Percentiles rank a stretch among this genome's conserved stretches.
phyloP scores from a whole-genome alignment of 129 eudicot genomes.

The Heracleum sosnowskyi region DNA sequence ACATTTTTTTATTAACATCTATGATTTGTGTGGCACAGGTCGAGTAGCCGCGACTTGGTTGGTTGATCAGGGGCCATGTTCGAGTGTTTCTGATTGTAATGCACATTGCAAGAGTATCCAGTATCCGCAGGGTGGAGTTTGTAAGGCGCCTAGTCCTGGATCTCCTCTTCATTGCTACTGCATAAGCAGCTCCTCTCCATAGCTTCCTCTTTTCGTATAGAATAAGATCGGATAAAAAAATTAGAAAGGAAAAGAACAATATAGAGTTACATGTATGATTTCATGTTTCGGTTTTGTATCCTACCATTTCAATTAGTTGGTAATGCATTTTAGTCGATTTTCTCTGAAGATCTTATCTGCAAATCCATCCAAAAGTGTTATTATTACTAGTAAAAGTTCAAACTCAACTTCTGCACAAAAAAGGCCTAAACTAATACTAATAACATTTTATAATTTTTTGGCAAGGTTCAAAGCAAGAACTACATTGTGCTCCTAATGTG shows the following conservation, averaged over 20 bases:
- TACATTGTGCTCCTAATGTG: too few species aligned
- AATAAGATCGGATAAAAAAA: not conserved
- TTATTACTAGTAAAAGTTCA: too few species aligned
- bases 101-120: not conserved
- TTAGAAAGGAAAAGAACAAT: not conserved
- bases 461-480: too few species aligned
- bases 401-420: not conserved
- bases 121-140: not conserved
- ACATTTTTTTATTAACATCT: too few species aligned
- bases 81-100: not conserved
- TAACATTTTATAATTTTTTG: too few species aligned
- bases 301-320: not conserved
- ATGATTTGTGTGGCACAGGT: not conserved
- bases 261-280: not conserved
- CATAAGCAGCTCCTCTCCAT: not conserved
- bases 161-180: not conserved
- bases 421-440: too few species aligned
- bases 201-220: not conserved
- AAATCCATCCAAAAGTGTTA: not conserved
- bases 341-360: not conserved
- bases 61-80: not conserved
- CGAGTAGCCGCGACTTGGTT: not conserved
- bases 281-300: not conserved
- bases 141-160: not conserved
- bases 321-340: not conserved